phyloP scores from a whole-genome alignment of 176 grass and related monocot species.

The Bolboschoenus planiculmis region DNA sequence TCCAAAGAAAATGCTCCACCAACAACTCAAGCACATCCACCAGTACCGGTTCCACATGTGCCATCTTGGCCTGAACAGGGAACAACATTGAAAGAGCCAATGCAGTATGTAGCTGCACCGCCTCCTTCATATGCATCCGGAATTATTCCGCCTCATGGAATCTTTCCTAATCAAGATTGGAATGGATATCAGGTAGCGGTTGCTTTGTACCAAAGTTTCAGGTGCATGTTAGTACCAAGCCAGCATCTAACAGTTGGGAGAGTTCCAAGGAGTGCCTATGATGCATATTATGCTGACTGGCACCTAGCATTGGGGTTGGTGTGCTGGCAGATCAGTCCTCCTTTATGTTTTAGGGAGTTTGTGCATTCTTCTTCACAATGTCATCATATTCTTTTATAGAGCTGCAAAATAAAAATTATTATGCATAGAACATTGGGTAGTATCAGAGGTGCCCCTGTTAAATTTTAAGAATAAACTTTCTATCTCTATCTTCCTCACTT shows the following conservation, averaged over 20 bases:
- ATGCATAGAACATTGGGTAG: not conserved
- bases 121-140: constrained; percentile 45
- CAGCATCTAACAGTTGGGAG: not conserved
- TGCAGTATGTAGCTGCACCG: constrained; percentile 56
- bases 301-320: not conserved
- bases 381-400: not conserved
- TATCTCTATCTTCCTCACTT: not conserved
- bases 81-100: constrained; percentile 36
- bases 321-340: not conserved
- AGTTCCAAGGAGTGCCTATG: not conserved
- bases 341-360: not conserved
- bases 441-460: not conserved
- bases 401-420: not conserved
- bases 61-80: constrained; percentile 46
- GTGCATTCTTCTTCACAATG: not conserved
- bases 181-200: constrained; percentile 63
- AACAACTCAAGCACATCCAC: constrained; percentile 26
- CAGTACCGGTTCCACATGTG: not conserved
- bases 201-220: not conserved
- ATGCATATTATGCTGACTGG: not conserved
- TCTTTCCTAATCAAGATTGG: constrained; percentile 55
- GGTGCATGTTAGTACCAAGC: not conserved
- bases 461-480: not conserved
- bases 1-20: constrained; percentile 41
- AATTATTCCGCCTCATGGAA: constrained; percentile 58